Percentiles rank a stretch among this genome's conserved stretches.
These are phyloP conservation scores for Trichocomaceae sp. DNA, from an alignment of 2,329 filamentous ascomycete genomes.

Conservation along the genomic window DNA sequence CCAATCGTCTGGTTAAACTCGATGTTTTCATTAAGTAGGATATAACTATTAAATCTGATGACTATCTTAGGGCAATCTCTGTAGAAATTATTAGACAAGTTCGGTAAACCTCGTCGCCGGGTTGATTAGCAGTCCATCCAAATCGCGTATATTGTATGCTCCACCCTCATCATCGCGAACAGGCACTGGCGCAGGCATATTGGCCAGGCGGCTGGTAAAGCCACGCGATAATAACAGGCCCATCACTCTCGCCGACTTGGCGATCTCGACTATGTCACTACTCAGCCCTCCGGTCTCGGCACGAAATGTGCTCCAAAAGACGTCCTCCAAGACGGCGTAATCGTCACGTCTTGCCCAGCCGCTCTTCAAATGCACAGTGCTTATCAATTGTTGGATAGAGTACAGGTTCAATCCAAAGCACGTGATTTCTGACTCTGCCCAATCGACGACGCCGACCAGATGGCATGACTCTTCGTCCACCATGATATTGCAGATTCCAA, in stretches of 20 bases:
- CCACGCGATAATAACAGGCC: conserved; percentile 31
- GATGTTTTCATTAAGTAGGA: too few species aligned
- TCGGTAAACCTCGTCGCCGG: conserved; percentile 22
- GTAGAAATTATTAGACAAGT: not conserved
- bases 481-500: conserved; percentile 36
- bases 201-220: conserved; percentile 37
- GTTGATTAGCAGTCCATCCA: conserved; percentile 36
- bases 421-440: conserved; percentile 36
- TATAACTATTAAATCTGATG: not conserved
- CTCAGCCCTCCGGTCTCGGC: conserved; percentile 24
- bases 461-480: conserved; percentile 34
- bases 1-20: too few species aligned
- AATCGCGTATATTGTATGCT: conserved; percentile 32
- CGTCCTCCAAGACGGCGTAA: conserved; percentile 23
- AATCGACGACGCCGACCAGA: conserved; percentile 39
- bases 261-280: conserved; percentile 20
- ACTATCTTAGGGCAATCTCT: too few species aligned
- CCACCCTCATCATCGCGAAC: conserved; percentile 35
- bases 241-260: conserved; percentile 28
- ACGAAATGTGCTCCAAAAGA: conserved; percentile 31
- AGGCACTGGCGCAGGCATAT: conserved; percentile 28
- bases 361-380: conserved; percentile 31
- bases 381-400: conserved; percentile 28
- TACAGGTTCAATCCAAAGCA: conserved; percentile 39
- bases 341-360: conserved; percentile 32